phyloP scores from a whole-genome alignment of 1,284 basidiomycete genomes.

The Ganoderma lingzhi region DNA sequence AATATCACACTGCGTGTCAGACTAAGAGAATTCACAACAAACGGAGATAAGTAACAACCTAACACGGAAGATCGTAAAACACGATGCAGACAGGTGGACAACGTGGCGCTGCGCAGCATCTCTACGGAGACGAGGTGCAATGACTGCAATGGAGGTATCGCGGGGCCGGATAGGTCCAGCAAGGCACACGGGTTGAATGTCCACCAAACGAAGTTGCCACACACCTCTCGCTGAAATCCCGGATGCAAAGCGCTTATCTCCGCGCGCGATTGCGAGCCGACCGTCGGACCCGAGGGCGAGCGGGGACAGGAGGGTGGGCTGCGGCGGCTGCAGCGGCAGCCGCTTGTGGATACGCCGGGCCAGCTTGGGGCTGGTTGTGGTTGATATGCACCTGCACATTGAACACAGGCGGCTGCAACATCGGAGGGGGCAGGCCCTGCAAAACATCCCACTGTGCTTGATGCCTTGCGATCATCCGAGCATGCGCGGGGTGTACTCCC shows the following conservation, averaged over 20 bases:
- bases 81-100: not conserved
- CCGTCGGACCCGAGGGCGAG: not conserved
- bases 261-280: constrained; percentile 13
- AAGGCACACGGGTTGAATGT: not conserved
- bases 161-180: not conserved
- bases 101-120: not conserved
- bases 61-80: not conserved
- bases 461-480: not conserved
- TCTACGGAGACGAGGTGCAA: not conserved
- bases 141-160: not conserved
- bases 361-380: constrained; percentile 15
- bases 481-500: not conserved
- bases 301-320: not conserved
- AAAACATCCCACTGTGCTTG: not conserved
- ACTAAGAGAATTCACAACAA: not conserved
- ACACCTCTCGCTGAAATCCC: not conserved
- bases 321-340: not conserved
- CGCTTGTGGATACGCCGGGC: constrained; percentile 1
- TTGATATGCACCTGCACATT: constrained; percentile 30
- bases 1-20: not conserved
- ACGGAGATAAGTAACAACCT: not conserved
- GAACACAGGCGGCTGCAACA: constrained; percentile 16
- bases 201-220: constrained; percentile 1
- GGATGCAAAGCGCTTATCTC: not conserved
- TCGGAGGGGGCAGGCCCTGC: not conserved